Evolutionary conservation across 306 rosid species (phyloP), one percentile per base, ranked within the genome.

Genomic region (Clitoria ternatea): DNA sequence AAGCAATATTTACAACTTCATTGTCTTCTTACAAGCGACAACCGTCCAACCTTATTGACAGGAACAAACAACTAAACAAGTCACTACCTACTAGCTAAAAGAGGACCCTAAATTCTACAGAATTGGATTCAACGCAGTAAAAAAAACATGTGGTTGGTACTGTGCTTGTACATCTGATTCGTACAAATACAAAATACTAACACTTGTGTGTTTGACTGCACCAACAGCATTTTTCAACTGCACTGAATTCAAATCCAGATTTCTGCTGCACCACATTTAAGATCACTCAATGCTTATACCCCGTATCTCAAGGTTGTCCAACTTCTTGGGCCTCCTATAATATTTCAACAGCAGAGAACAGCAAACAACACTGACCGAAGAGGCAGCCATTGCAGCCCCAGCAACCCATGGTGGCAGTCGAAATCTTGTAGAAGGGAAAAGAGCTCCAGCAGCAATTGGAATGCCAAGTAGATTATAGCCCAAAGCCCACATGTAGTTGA

Each of bases 381-480:
- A 91, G 27, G 96, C 96, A 42, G 96, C 97, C 97, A 91, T 91
- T 33, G 96, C 92, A 11, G 96, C 97, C 54, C 92, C 97, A 3
- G 96, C 97, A 61, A 91, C 40, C 92, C 96, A 91, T 23, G 97
- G 97, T 0, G 89, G 97, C 73, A 91, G 59, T 22, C 89, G 68
- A 50, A 88, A 88, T 49, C 85, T 36, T 2, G 87, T 83, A 14
- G 79, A 83, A 9, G 96, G 92, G 70, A 80, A 88, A 19, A 90
- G 80, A 20, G 59, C 75, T 4, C 96, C 92, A 0, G 96, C 92
- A 13, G 97, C 96, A 2, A 91, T 75, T 3, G 92, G 96, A 24
- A 91, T 88, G 40, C 85, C 89, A 4, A 91, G 90, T 7, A 91
- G 70, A 60, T 88, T 91, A n/a, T 91, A 91, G 4, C 92, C 92